phyloP scores from a whole-genome alignment of 257 asterid genomes.

The Sherardia arvensis region DNA sequence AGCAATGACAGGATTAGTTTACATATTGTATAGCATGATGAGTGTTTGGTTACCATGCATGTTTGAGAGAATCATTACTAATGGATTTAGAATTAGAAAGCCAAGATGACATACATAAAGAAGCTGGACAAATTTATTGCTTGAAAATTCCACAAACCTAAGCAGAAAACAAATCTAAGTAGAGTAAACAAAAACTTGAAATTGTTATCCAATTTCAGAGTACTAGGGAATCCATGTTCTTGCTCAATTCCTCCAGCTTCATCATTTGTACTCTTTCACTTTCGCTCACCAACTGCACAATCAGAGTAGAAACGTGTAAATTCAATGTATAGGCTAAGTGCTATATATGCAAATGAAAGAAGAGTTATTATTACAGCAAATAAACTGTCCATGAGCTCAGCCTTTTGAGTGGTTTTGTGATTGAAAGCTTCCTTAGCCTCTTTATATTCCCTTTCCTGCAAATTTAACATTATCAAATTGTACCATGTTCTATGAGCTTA shows the following conservation, averaged over 20 bases:
- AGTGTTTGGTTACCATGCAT: too few relatives aligned
- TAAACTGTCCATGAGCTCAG: conserved; percentile 56
- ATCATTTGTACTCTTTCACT: conserved; percentile 75
- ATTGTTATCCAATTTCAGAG: conserved; percentile 19
- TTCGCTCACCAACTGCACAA: conserved; percentile 59
- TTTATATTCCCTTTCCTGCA: conserved; percentile 77
- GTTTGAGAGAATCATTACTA: too few relatives aligned
- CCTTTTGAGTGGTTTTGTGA: conserved; percentile 67
- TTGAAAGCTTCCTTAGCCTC: conserved; percentile 62
- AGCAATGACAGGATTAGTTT: too few relatives aligned
- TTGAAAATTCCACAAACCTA: conserved; percentile 4
- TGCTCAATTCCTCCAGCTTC: conserved; percentile 83
- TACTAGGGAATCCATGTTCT: conserved; percentile 58
- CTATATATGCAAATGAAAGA: neutral
- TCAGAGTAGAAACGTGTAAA: neutral
- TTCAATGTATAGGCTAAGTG: neutral
- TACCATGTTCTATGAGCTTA: too few relatives aligned
- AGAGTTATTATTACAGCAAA: conserved; percentile 43
- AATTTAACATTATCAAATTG: too few relatives aligned
- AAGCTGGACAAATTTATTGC: too few relatives aligned
- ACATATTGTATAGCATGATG: too few relatives aligned
- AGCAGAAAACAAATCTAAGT: neutral
- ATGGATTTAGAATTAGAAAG: too few relatives aligned
- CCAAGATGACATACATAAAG: too few relatives aligned
- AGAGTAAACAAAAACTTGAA: neutral